phyloP scores from a whole-genome alignment of 2,329 filamentous ascomycete genomes.

The Cladophialophora psammophila region DNA sequence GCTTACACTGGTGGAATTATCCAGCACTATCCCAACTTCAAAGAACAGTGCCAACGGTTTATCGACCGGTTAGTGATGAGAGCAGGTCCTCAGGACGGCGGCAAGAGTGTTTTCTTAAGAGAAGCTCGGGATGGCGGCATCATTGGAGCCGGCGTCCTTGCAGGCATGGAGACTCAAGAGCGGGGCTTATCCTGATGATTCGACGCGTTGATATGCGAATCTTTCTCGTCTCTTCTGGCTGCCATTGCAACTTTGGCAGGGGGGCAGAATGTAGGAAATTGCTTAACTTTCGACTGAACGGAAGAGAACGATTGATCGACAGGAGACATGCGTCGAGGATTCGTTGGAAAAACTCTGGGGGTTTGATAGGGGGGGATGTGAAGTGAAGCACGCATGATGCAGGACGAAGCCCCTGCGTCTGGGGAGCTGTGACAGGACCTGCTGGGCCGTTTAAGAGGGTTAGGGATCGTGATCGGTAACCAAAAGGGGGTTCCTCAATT shows the following conservation, averaged over 20 bases:
- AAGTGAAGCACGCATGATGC: conserved; percentile 5
- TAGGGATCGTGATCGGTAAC: not conserved
- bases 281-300: not conserved
- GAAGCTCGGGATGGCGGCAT: conserved; percentile 64
- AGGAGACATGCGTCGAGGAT: conserved; percentile 7
- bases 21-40: conserved; percentile 77
- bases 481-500: conserved; percentile 18
- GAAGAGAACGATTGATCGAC: conserved; percentile 5
- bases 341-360: conserved; percentile 9
- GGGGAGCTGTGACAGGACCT: conserved; percentile 3
- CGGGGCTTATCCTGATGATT: conserved; percentile 10
- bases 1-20: conserved; percentile 84
- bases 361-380: not conserved
- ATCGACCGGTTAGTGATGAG: conserved; percentile 64
- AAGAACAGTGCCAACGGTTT: conserved; percentile 72
- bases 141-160: conserved; percentile 63
- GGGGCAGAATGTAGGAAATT: conserved; percentile 3
- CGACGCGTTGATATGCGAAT: not conserved
- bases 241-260: not conserved
- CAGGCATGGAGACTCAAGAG: conserved; percentile 52
- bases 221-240: not conserved
- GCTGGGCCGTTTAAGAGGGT: not conserved
- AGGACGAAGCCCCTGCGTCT: conserved; percentile 6
- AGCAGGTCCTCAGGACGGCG: conserved; percentile 53
- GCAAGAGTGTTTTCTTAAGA: conserved; percentile 59